These are phyloP conservation scores for Tuber aestivum DNA, from an alignment of 495 filamentous ascomycete species.

Conservation along the genomic window DNA sequence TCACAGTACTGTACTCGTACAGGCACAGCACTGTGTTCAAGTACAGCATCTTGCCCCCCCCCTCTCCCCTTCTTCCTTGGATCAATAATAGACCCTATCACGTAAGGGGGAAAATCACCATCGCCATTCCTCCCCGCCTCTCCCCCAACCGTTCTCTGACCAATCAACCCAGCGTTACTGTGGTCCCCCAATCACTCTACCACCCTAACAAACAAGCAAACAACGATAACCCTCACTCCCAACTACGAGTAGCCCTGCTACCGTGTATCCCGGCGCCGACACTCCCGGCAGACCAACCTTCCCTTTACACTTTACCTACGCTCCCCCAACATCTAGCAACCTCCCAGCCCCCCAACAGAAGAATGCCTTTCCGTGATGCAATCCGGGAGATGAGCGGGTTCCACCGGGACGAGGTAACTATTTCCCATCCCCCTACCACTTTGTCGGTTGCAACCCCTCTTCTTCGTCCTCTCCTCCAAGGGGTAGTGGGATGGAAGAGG, in stretches of 20 bases:
- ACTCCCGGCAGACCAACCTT: neutral
- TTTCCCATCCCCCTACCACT: neutral
- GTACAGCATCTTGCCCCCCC: neutral
- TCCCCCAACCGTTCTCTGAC: neutral
- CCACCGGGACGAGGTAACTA: slow-evolving; percentile 32
- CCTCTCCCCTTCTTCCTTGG: neutral
- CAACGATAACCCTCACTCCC: neutral
- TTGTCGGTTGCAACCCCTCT: neutral
- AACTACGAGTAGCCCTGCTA: neutral
- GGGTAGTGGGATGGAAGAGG: neutral
- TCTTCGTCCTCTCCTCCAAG: neutral
- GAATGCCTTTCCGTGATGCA: slow-evolving; percentile 37
- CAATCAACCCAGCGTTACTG: neutral
- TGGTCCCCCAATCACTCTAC: neutral
- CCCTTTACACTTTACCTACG: neutral
- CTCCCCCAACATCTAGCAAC: neutral
- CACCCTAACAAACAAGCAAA: neutral
- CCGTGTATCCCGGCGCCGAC: neutral
- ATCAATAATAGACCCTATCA: neutral
- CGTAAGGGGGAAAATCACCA: neutral
- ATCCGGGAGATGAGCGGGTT: slow-evolving; percentile 37
- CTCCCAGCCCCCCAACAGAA: neutral
- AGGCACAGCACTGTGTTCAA: too few relatives aligned
- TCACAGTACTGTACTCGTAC: too few relatives aligned
- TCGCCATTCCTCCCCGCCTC: neutral